These are phyloP conservation scores for Aleurites moluccanus DNA, from an alignment of 441 rosid species.

Conservation along the genomic window DNA sequence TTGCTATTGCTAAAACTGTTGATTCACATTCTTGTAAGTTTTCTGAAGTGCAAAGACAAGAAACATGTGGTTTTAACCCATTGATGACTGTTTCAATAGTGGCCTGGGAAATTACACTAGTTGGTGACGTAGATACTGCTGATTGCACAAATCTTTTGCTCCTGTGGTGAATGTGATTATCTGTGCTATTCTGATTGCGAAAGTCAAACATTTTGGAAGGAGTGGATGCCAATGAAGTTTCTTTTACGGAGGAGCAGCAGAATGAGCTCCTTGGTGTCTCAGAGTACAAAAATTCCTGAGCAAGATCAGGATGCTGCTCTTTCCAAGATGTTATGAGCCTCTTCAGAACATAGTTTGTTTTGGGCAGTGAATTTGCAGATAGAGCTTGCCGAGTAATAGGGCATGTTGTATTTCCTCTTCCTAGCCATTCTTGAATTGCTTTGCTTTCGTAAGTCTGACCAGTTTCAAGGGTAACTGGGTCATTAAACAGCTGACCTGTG, in stretches of 20 bases:
- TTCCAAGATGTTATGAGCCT: constrained; percentile 67
- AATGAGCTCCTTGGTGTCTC: constrained; percentile 52
- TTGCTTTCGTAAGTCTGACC: constrained; percentile 73
- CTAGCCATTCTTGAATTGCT: constrained; percentile 76
- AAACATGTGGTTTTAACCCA: constrained; percentile 48
- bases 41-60: constrained; percentile 61
- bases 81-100: constrained; percentile 47
- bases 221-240: constrained; percentile 23
- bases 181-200: constrained; percentile 21
- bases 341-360: constrained; percentile 66
- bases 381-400: constrained; percentile 65
- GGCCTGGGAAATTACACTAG: constrained; percentile 68
- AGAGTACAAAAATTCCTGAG: constrained; percentile 52
- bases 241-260: constrained; percentile 35
- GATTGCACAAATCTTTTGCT: constrained; percentile 38
- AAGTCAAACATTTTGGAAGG: constrained; percentile 25
- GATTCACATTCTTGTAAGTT: constrained; percentile 62
- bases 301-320: constrained; percentile 66
- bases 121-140: constrained; percentile 47
- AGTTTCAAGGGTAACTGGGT: constrained; percentile 80
- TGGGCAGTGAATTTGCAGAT: constrained; percentile 45
- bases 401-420: constrained; percentile 57
- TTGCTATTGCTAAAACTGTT: constrained; percentile 53
- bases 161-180: constrained; percentile 32
- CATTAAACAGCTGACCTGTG: constrained; percentile 57